Base-by-base conservation (phyloP, 2,329 filamentous ascomycete species). In the Plectosphaerella sp. region DNA sequence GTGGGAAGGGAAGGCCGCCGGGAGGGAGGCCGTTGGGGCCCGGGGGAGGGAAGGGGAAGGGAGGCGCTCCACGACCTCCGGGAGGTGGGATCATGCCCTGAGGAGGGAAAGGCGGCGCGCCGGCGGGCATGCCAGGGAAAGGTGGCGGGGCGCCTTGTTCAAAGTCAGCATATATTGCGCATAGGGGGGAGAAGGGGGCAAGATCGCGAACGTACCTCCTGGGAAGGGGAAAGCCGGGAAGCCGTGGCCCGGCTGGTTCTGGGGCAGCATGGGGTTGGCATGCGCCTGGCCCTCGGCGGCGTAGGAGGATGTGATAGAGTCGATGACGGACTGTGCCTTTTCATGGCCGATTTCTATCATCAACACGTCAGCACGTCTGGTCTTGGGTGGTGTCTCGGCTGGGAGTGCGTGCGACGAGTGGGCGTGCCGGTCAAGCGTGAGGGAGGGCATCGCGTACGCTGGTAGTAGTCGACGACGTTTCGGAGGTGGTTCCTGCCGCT, bases 391-490 rank as follows among this genome's bases (percentile, higher is more conserved):
- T 51, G 50, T 58, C 46, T 45, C 50, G 50, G 20, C 43, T 36
- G 46, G 35, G 20, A 37, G 28, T 41, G 45, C 35, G 41, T 11
- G 22, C 15, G 25, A 25, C 28, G 28, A 33, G 28, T 33, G 8
- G 39, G 41, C 37, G 24, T 14, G n/a, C 39, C n/a, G n/a, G 39
- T 16, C 14, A 22, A 12, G n/a, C n/a, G 28, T 33, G 28, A 33
- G 28, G 28, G 28, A 41, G 16, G 10, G 41, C 16, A 43, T 16
- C 41, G 69, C 79, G 54, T 73, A 92, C 89, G 91, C 75, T 97
- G 92, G 72, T 99, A 99, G 76, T 99, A 99, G 68, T 97, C 92
- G 63, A 97, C 88, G 28, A 99, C 94, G 72, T 99, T 99, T 66
- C 94, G 89, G 57, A 99, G 76, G 68, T 99, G 94, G 76, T 99